Evolutionary conservation across 2,329 filamentous ascomycete genomes (phyloP).

Genomic region (Nothopassalora personata): DNA sequence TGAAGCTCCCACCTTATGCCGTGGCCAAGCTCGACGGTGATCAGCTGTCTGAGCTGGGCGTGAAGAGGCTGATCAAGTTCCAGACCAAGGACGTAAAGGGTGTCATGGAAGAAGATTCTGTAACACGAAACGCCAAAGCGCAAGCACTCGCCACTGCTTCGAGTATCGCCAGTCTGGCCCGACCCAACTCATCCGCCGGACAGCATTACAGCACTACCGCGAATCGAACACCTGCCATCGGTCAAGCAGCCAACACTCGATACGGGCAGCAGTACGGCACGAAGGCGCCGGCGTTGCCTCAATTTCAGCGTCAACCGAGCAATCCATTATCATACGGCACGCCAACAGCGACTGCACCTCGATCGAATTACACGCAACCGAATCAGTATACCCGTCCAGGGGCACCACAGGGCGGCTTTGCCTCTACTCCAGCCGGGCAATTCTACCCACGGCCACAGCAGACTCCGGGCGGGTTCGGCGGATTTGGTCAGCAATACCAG

Average conservation of each 20-base stretch:
- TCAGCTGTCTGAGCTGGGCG: conserved; percentile 73
- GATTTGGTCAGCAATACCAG: conserved; percentile 21
- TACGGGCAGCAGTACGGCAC: conserved; percentile 29
- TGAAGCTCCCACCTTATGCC: conserved; percentile 73
- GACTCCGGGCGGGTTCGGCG: conserved; percentile 19
- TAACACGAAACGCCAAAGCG: conserved; percentile 39
- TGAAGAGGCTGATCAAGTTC: conserved; percentile 72
- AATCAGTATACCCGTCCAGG: conserved; percentile 27
- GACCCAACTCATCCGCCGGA: conserved; percentile 26
- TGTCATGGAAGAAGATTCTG: conserved; percentile 76
- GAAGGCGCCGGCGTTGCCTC: conserved; percentile 24
- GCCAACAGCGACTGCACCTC: conserved; percentile 18
- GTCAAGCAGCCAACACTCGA: conserved; percentile 32
- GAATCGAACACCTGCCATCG: conserved; percentile 32
- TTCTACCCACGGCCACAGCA: conserved; percentile 24
- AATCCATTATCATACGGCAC: conserved; percentile 26
- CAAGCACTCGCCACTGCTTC: conserved; percentile 31
- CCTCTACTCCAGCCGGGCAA: conserved; percentile 20
- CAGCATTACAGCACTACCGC: conserved; percentile 33
- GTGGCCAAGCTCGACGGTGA: conserved; percentile 83
- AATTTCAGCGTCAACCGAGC: conserved; percentile 27
- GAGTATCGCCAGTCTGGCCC: conserved; percentile 27
- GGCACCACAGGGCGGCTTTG: conserved; percentile 15
- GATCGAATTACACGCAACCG: conserved; percentile 21
- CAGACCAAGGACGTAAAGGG: conserved; percentile 69